Conservation (phyloP, 2,329 filamentous ascomycete genomes). For the Pseudofabraea citricarpa region DNA sequence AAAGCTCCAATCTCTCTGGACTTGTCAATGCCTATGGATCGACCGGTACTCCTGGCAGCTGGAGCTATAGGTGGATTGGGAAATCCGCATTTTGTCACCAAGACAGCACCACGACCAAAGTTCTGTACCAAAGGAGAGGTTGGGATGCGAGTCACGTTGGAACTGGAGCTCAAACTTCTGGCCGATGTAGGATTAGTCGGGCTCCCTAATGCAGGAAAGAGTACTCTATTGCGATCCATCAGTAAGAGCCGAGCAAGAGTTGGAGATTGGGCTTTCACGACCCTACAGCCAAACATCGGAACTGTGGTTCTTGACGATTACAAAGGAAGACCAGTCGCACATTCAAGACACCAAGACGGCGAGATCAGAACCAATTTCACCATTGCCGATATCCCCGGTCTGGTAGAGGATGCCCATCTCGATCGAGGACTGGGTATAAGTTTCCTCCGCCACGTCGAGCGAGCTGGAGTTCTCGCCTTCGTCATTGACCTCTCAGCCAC, state of each 20-base stretch:
- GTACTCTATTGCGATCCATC: slow-evolving; percentile 80
- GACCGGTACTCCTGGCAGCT: slow-evolving; percentile 78
- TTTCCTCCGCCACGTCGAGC: slow-evolving; percentile 91
- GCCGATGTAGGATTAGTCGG: slow-evolving; percentile 94
- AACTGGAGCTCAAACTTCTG: slow-evolving; percentile 90
- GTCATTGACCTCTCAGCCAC: slow-evolving; percentile 81
- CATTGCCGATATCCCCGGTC: slow-evolving; percentile 90
- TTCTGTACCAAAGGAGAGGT: slow-evolving; percentile 85
- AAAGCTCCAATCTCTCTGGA: slow-evolving; percentile 68
- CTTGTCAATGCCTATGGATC: slow-evolving; percentile 70
- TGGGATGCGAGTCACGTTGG: slow-evolving; percentile 71
- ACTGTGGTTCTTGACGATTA: slow-evolving; percentile 90
- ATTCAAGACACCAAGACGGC: slow-evolving; percentile 38
- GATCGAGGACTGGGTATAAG: slow-evolving; percentile 87
- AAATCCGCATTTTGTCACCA: slow-evolving; percentile 87
- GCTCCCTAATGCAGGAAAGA: slow-evolving; percentile 93
- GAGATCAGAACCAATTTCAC: slow-evolving; percentile 74
- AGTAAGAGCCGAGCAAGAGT: slow-evolving; percentile 86
- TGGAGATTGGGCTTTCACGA: slow-evolving; percentile 96
- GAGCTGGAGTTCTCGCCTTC: slow-evolving; percentile 88
- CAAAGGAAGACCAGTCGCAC: slow-evolving; percentile 61
- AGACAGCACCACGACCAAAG: slow-evolving; percentile 69
- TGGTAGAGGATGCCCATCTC: slow-evolving; percentile 88
- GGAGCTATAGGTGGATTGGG: slow-evolving; percentile 87
- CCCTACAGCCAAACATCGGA: slow-evolving; percentile 88